Percentiles rank a stretch among this genome's conserved stretches.
phyloP scores from a whole-genome alignment of 257 asterid species.

The Buddleja alternifolia region DNA sequence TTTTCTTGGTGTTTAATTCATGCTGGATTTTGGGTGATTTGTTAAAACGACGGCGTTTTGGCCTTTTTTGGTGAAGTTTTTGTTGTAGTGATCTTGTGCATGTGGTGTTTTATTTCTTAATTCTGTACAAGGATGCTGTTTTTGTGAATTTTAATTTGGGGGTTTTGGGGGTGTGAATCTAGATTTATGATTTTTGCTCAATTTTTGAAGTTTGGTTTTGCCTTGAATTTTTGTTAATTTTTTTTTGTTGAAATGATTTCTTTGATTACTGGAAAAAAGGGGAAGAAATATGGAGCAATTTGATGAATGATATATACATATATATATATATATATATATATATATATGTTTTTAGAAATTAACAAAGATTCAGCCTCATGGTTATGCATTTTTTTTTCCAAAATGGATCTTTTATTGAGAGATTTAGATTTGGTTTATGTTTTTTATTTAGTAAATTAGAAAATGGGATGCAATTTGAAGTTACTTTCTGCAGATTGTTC shows the following conservation, averaged over 20 bases:
- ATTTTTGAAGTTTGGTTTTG: background rate
- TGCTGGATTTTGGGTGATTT: conserved; percentile 36
- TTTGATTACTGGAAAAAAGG: conserved; percentile 18
- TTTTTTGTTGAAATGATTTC: background rate
- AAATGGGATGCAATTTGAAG: conserved; percentile 8
- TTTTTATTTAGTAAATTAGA: background rate
- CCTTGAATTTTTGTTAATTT: conserved; percentile 11
- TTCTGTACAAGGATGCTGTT: background rate
- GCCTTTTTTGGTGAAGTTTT: no score
- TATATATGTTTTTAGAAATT: no score
- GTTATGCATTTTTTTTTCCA: no score
- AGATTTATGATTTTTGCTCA: conserved; percentile 25
- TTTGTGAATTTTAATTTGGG: conserved; percentile 2
- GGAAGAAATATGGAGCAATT: conserved; percentile 7
- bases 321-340: no score
- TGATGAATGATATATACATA: conserved; percentile 20
- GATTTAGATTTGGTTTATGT: conserved; percentile 20
- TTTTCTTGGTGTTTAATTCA: conserved; percentile 22
- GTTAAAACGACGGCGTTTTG: no score
- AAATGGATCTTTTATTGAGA: no score
- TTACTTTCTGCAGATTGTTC: background rate
- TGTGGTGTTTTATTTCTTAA: no score
- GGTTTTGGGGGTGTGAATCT: conserved; percentile 21
- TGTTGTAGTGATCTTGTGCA: no score
- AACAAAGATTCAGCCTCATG: no score